Percentiles rank a stretch among this genome's conserved stretches.
phyloP scores from a whole-genome alignment of 768 basidiomycete species.

The Favolaschia claudopus region DNA sequence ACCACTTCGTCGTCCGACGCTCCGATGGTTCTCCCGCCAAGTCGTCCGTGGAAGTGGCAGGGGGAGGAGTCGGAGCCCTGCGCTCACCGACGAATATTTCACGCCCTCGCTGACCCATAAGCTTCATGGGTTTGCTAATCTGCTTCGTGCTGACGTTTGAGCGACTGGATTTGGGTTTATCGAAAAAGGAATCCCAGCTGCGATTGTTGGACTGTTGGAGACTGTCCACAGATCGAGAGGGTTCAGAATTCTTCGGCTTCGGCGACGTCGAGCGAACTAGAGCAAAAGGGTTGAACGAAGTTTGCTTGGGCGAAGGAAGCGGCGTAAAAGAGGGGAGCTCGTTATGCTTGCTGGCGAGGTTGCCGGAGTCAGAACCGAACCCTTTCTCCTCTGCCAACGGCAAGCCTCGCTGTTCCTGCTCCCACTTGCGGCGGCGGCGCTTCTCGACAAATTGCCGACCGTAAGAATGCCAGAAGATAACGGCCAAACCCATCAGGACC shows the following conservation, averaged over 20 bases:
- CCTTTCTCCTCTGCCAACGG: constrained; percentile 46
- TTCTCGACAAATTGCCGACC: constrained; percentile 55
- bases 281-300: constrained; percentile 22
- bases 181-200: constrained; percentile 25
- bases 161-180: constrained; percentile 16
- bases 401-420: constrained; percentile 52
- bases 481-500: constrained; percentile 75
- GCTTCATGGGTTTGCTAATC: constrained; percentile 29
- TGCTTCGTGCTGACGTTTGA: constrained; percentile 20
- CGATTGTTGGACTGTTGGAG: constrained; percentile 19
- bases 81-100: constrained; percentile 26
- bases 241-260: constrained; percentile 4
- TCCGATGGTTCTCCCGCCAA: constrained; percentile 29
- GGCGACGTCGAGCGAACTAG: constrained; percentile 14
- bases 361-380: constrained; percentile 40
- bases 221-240: not conserved
- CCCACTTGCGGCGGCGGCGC: constrained; percentile 57
- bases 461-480: constrained; percentile 80
- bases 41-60: constrained; percentile 5
- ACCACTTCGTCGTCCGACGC: constrained; percentile 36
- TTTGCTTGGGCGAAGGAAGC: constrained; percentile 12
- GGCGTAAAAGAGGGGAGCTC: constrained; percentile 17
- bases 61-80: not conserved
- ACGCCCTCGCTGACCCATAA: constrained; percentile 16
- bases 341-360: constrained; percentile 1